phyloP scores from a whole-genome alignment of 805 yeast genomes.

The Ascoidea tarda region DNA sequence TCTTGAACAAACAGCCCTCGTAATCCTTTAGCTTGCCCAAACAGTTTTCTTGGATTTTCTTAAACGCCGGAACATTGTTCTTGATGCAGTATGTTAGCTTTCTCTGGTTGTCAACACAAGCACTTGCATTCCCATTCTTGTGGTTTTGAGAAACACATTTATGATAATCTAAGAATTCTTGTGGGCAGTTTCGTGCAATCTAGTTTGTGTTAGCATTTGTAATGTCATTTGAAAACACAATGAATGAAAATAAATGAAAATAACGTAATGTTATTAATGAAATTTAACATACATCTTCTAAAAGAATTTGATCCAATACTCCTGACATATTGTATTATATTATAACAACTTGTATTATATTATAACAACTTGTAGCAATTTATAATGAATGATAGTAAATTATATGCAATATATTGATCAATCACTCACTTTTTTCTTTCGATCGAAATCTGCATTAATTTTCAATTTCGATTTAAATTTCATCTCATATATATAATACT shows the following conservation, averaged over 20 bases:
- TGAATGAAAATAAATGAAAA: neutral
- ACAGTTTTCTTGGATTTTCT: slow-evolving; percentile 50
- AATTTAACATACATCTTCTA: slow-evolving; percentile 42
- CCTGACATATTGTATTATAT: slow-evolving; percentile 20
- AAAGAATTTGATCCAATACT: slow-evolving; percentile 51
- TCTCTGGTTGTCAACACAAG: slow-evolving; percentile 41
- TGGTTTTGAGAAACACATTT: slow-evolving; percentile 49
- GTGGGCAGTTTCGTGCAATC: slow-evolving; percentile 66
- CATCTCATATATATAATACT: too few species aligned
- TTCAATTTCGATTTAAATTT: too few species aligned
- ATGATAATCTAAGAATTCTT: slow-evolving; percentile 55
- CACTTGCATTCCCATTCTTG: slow-evolving; percentile 23
- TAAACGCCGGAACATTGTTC: slow-evolving; percentile 54
- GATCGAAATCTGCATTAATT: too few species aligned
- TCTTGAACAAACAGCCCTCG: slow-evolving; percentile 38
- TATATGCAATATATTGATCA: too few species aligned
- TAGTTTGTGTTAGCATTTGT: slow-evolving; percentile 3
- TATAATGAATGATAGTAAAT: too few species aligned
- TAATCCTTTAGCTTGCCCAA: slow-evolving; percentile 40
- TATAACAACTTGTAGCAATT: too few species aligned
- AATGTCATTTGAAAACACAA: neutral
- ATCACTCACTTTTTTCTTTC: too few species aligned
- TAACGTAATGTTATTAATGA: too few species aligned
- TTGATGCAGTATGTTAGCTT: slow-evolving; percentile 49
- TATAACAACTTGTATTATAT: too few species aligned